Evolutionary conservation across 208 protist genomes (phyloP), one percentile per base, ranked within the genome.

Genomic region (Trypanosoma boissoni): DNA sequence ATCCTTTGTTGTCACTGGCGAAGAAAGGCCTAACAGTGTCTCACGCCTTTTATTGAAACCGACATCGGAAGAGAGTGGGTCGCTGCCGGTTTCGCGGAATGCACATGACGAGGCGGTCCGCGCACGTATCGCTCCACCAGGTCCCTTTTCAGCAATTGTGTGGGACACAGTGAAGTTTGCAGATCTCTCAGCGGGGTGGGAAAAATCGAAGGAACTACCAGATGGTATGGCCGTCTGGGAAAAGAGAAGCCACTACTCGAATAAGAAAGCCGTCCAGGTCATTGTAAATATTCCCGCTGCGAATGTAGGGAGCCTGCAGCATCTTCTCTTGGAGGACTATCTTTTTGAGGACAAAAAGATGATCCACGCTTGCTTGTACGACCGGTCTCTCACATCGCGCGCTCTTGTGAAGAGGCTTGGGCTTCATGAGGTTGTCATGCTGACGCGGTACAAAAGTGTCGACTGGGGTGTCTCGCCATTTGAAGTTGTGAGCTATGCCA

Each of bases 241-340:
- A 24, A 64, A 56, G 37, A 6, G 10, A 21, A 56, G 58, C 14
- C 4, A 12, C 2, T 56, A 64, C 27, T 56, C 58, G 24, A 49
- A 67, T 41, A 74, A 74, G 37, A 46, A 42, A 3, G 58, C 63
- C 0, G 27, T 76, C 18, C 70, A 70, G 6, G n/a, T 68, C 12
- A 64, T 67, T 31, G 62, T 64, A 21, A 78, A 75, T 48, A 53
- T 87, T 49, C 76, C 72, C 16, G n/a, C 65, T 49, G 61, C 68
- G 28, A 83, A 76, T 50, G 69, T 77, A 10, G 71, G 74, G 31
- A 72, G 61, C 12, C 43, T 83, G n/a, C 69, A 80, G 58, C 51
- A 72, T 10, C 54, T 75, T n/a, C 58, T 83, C 18, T 69, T 80
- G 7, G 75, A 82, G 41, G 68, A 76, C 62, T 49, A 61, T 24